Evolutionary conservation across 2,329 filamentous ascomycete species (phyloP).

Genomic region (Fusarium oxysporum): DNA sequence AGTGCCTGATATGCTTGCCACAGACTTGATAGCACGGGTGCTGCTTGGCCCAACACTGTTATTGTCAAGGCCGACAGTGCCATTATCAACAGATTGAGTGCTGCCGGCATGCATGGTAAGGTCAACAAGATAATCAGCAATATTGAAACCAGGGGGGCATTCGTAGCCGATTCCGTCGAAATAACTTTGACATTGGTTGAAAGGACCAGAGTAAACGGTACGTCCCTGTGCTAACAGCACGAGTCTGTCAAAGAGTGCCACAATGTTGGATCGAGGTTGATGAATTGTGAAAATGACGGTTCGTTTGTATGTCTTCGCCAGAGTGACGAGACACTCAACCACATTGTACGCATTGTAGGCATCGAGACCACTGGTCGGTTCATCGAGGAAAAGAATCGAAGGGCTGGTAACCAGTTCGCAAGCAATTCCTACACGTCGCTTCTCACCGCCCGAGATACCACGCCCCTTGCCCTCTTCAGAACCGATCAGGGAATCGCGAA

Average conservation of each 20-base stretch:
- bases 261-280: conserved; percentile 97
- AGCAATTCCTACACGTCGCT: conserved; percentile 94
- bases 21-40: conserved; percentile 88
- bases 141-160: conserved; percentile 97
- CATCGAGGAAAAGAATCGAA: conserved; percentile 95
- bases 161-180: conserved; percentile 93
- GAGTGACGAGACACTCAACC: conserved; percentile 91
- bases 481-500: conserved; percentile 93
- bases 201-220: conserved; percentile 93
- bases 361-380: conserved; percentile 95
- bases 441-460: conserved; percentile 97
- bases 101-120: conserved; percentile 94
- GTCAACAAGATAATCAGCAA: conserved; percentile 97
- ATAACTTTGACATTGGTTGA: conserved; percentile 87
- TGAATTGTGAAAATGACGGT: conserved; percentile 99
- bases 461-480: conserved; percentile 95
- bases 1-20: conserved; percentile 82
- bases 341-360: conserved; percentile 99
- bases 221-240: conserved; percentile 89
- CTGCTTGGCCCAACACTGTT: conserved; percentile 84
- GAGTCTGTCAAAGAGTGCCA: conserved; percentile 95
- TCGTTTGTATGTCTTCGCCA: conserved; percentile 96
- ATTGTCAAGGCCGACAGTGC: conserved; percentile 64
- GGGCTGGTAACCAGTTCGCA: conserved; percentile 98
- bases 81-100: conserved; percentile 67